Base-by-base conservation (phyloP, 139 green algal genomes). In the Auxenochlorella protothecoides region DNA sequence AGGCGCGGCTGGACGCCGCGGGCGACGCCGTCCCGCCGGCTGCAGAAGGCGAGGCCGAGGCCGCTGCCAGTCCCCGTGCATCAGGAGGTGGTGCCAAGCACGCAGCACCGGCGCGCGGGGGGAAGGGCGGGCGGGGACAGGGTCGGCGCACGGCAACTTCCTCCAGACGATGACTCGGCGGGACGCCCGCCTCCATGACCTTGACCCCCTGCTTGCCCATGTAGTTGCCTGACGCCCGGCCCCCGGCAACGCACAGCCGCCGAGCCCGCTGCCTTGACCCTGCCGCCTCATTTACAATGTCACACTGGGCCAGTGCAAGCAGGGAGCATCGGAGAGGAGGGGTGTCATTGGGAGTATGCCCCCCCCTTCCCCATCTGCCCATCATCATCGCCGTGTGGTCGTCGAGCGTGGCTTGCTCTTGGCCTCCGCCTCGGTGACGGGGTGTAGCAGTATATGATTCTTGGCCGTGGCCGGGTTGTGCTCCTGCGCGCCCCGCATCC, bases 391-490 rank as follows among this genome's bases (percentile, higher is more conserved):
- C 56, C 72, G 65, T 14, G 56, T 60, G 65, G n/a, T 76, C n/a
- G 69, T 11, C 13, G 73, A 51, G 16, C 73, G 65, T 44, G 56
- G 55, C 3, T 73, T 66, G 65, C 68, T 75, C 78, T 96, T 92
- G 10, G 96, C 87, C 78, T 97, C 92, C 3, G 76, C 72, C 59
- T 96, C 93, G 69, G 91, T 82, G 11, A 85, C 84, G 8, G 81
- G 67, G 76, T 98, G 93, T 71, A 98, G 80, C 64, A 96, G 78
- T 56, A 98, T 93, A 74, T 92, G 81, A 77, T 92, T 94, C 80
- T 94, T 88, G 66, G 89, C 85, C 2, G 78, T 77, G 6, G 74
- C 6, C 3, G 91, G 89, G 70, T 92, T 89, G 83, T 91, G 80
- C 69, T 92, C 88, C 55, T 87, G 78, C 75, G 89, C 89, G 4